Conservation (phyloP, 2,329 filamentous ascomycete genomes). For the Dothistroma septosporum region DNA sequence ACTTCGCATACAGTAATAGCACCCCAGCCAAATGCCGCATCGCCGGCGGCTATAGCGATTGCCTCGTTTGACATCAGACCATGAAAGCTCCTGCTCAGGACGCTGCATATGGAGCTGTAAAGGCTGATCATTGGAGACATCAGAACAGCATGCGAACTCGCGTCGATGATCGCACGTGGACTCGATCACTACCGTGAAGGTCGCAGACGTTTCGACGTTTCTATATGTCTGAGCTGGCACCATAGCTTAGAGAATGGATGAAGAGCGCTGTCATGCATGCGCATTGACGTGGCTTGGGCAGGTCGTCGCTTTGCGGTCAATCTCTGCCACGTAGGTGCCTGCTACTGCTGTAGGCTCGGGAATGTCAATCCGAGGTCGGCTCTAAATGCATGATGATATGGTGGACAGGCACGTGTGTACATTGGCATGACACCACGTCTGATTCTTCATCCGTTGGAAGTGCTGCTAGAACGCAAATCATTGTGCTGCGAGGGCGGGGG, state of each 20-base stretch:
- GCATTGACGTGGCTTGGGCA: neutral
- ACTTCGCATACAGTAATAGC: neutral
- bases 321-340: neutral
- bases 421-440: neutral
- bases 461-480: neutral
- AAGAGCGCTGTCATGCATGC: neutral
- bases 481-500: neutral
- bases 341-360: neutral
- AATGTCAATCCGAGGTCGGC: neutral
- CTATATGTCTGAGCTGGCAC: neutral
- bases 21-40: neutral
- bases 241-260: neutral
- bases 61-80: neutral
- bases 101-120: too few species aligned
- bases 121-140: neutral
- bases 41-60: neutral
- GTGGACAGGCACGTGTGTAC: neutral
- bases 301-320: neutral
- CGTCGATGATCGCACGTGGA: too few species aligned
- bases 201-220: neutral
- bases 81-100: neutral
- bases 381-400: neutral
- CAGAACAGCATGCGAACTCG: neutral
- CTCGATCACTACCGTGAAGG: neutral
- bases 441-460: neutral